Conservation (phyloP, 306 rosid genomes). For the apple (Malus domestica) region DNA sequence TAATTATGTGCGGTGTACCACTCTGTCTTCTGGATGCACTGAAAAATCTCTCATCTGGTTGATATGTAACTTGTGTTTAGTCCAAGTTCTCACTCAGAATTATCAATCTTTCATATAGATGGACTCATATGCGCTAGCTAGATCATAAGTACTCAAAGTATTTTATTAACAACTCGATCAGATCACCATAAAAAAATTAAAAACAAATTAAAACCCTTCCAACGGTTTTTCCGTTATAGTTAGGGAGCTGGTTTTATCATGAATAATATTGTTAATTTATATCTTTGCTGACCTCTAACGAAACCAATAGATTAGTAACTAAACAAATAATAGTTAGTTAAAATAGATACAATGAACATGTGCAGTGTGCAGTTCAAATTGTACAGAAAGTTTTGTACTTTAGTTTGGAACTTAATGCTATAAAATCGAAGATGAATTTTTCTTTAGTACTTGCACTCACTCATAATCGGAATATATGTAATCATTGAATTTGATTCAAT, state of each 20-base stretch:
- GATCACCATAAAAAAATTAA: neutral
- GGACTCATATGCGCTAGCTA: neutral
- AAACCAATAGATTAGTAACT: neutral
- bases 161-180: neutral
- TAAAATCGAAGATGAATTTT: no score
- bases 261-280: neutral
- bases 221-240: slow-evolving; percentile 4
- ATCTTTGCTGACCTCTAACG: no score
- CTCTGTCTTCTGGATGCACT: accelerated
- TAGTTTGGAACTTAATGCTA: neutral
- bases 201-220: neutral
- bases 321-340: neutral
- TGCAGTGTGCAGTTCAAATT: neutral
- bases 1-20: no score
- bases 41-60: no score
- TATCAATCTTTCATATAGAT: neutral
- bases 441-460: neutral
- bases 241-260: neutral
- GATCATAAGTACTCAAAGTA: neutral
- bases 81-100: neutral
- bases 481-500: neutral
- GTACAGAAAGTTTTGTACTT: neutral
- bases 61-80: neutral
- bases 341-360: neutral
- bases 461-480: neutral